phyloP scores from a whole-genome alignment of 768 basidiomycete species.

The Lentinula detonsa region DNA sequence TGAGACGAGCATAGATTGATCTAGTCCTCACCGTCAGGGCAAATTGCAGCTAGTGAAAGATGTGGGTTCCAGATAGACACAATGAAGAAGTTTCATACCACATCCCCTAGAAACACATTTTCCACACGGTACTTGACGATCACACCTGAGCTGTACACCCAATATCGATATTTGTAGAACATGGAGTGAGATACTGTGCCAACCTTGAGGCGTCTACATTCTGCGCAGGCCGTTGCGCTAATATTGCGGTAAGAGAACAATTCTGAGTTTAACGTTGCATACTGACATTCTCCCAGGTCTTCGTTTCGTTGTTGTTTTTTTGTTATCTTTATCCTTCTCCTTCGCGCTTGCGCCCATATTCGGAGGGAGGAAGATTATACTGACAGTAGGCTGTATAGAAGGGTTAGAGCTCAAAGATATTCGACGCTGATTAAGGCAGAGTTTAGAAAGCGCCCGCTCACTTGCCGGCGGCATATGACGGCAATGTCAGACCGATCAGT shows the following conservation, averaged over 20 bases:
- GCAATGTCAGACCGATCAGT: too few relatives aligned
- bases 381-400: too few relatives aligned
- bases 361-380: background rate
- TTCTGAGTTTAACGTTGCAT: background rate
- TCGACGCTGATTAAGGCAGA: too few relatives aligned
- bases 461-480: too few relatives aligned
- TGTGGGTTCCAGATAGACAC: background rate
- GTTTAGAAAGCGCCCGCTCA: too few relatives aligned
- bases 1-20: background rate
- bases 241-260: too few relatives aligned
- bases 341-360: background rate
- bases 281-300: background rate
- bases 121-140: slow-evolving; percentile 72
- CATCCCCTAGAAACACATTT: slow-evolving; percentile 75
- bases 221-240: background rate
- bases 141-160: slow-evolving; percentile 49
- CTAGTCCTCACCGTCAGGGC: slow-evolving; percentile 56
- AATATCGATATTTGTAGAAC: background rate
- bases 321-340: background rate
- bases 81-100: slow-evolving; percentile 18
- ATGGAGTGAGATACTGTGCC: background rate
- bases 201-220: background rate
- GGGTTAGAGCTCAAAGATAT: too few relatives aligned
- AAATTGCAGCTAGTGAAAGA: slow-evolving; percentile 35
- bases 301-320: background rate